Evolutionary conservation across 1,284 basidiomycete genomes (phyloP).

Genomic region (Clitocybe nebularis): DNA sequence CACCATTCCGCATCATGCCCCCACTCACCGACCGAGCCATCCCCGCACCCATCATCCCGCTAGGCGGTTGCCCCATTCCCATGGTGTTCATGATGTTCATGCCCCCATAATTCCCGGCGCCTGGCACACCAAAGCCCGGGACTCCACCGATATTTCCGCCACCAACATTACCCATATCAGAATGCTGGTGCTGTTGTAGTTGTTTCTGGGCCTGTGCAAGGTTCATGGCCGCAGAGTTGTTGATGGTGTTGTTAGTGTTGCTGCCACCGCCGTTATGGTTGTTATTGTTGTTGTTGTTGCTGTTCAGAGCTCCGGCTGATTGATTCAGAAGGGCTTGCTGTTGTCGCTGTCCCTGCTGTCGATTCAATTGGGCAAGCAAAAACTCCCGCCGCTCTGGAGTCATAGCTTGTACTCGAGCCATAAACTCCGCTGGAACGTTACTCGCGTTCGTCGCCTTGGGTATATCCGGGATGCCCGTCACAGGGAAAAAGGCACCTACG

Average conservation of each 20-base stretch:
- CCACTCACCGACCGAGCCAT: conserved; percentile 19
- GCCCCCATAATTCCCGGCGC: conserved; percentile 10
- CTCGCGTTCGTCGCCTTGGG: conserved; percentile 22
- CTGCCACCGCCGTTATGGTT: conserved; percentile 19
- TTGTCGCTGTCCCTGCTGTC: conserved; percentile 20
- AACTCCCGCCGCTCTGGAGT: conserved; percentile 23
- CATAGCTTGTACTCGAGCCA: conserved; percentile 22
- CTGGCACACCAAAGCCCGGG: conserved; percentile 7
- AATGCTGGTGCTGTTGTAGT: background rate
- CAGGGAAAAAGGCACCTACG: conserved; percentile 50
- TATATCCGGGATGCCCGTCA: conserved; percentile 53
- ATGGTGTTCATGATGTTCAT: conserved; percentile 19
- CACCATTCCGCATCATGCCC: conserved; percentile 19
- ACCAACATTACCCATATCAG: background rate
- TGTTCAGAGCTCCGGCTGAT: conserved; percentile 13
- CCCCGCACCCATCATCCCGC: conserved; percentile 17
- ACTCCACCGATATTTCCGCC: background rate
- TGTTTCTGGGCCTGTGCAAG: background rate
- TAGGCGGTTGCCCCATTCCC: conserved; percentile 14
- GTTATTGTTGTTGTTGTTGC: conserved; percentile 26
- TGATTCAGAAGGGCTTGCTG: conserved; percentile 22
- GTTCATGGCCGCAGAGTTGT: conserved; percentile 20
- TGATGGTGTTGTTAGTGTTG: conserved; percentile 25
- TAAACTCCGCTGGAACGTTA: conserved; percentile 13
- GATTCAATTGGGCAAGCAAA: conserved; percentile 13